Conservation (phyloP, 2,329 filamentous ascomycete species). For the Trichoderma guizhouense region DNA sequence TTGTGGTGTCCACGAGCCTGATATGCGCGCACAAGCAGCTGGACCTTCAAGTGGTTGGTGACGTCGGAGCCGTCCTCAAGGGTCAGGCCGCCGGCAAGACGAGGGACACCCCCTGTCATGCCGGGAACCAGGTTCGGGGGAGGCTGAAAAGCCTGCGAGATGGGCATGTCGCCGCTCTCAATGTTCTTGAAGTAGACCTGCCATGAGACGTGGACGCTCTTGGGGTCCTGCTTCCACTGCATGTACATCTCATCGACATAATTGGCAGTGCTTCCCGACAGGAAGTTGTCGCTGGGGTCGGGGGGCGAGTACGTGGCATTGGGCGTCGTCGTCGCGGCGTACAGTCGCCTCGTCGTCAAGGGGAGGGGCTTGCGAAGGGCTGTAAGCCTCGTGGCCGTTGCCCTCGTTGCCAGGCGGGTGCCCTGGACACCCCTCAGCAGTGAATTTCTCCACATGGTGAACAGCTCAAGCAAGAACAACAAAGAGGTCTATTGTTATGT, state of each 20-base stretch:
- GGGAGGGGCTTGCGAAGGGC: slow-evolving; percentile 49
- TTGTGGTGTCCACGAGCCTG: slow-evolving; percentile 98
- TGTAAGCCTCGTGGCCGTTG: slow-evolving; percentile 34
- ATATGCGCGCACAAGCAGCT: slow-evolving; percentile 94
- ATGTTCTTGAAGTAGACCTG: slow-evolving; percentile 99
- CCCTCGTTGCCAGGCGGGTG: slow-evolving; percentile 14
- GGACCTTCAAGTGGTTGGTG: slow-evolving; percentile 95
- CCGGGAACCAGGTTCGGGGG: slow-evolving; percentile 87
- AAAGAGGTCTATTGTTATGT: slow-evolving; percentile 25
- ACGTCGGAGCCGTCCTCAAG: slow-evolving; percentile 73
- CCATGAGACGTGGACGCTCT: slow-evolving; percentile 96
- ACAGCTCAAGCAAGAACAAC: slow-evolving; percentile 12
- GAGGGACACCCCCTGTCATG: slow-evolving; percentile 73
- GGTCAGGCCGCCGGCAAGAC: slow-evolving; percentile 66
- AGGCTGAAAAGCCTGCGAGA: slow-evolving; percentile 93
- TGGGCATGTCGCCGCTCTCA: slow-evolving; percentile 96
- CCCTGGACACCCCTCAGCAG: slow-evolving; percentile 12
- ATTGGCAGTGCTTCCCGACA: slow-evolving; percentile 94
- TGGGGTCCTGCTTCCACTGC: slow-evolving; percentile 91
- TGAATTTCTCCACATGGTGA: slow-evolving; percentile 16
- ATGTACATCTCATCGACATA: slow-evolving; percentile 99
- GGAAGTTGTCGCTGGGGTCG: slow-evolving; percentile 92
- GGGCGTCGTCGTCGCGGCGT: slow-evolving; percentile 39
- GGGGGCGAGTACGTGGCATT: slow-evolving; percentile 51
- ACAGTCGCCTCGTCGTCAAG: slow-evolving; percentile 48